Evolutionary conservation across 345 rosid species (phyloP), one percentile per base, ranked within the genome.

Genomic region (Xanthoceras sorbifolium): DNA sequence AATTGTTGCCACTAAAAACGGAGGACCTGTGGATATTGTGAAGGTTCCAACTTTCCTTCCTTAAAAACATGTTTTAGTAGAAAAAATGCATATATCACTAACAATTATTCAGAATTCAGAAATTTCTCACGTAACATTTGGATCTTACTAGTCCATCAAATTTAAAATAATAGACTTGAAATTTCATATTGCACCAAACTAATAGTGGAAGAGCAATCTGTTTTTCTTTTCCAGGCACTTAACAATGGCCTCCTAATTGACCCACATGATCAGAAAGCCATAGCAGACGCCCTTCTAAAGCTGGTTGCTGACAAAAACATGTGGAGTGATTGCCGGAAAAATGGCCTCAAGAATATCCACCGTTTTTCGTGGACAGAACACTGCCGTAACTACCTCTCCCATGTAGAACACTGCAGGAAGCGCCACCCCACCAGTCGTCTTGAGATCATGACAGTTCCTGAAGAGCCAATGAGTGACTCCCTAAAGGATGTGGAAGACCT

Each of bases 401-500:
- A 87, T 54, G 85, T 94, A 20, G 94, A 90, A 79, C 90, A 89
- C 85, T 91, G 93, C 83, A 87, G 92, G 78, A 90, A 82, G 74
- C 91, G 92, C 81, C 92, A 93, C 79, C 93, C 93, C 46, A 90
- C 89, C n/a, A 77, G 81, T 38, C 90, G 81, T 71, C 90, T 90
- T 60, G 85, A 89, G 77, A 91, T 90, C 74, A 79, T 86, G 86
- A 85, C 85, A 78, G 77, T 80, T 79, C 95, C 90, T 38, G 90
- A 92, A 85, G 98, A 93, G 78, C 93, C 92, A 17, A 85, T 89
- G 90, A 93, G 97, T 66, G 97, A 94, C 79, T 94, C 98, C 46
- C 81, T 94, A 36, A 88, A 81, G 73, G 98, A 89, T 68, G 90
- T 90, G 4, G 95, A 91, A 70, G 97, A 94, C 84, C 85, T 91